Percentiles rank a stretch among this genome's conserved stretches.
Evolutionary conservation across 2,329 filamentous ascomycete genomes (phyloP).

Genomic region (Tolypocladium endophyticum): DNA sequence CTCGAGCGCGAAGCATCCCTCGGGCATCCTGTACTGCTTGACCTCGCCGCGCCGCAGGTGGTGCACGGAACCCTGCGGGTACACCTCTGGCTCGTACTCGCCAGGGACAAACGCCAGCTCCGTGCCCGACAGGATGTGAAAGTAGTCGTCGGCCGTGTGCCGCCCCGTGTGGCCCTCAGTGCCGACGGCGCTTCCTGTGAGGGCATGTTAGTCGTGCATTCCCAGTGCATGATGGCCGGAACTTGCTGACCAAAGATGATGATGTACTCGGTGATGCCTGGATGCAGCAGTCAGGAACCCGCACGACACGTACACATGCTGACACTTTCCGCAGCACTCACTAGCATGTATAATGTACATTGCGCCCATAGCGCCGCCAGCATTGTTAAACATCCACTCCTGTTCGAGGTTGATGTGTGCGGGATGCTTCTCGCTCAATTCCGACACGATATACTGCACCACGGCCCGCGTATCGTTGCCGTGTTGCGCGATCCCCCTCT

Average conservation of each 20-base stretch:
- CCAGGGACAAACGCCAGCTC: conserved; percentile 67
- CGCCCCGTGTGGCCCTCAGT: conserved; percentile 83
- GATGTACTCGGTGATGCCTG: conserved; percentile 74
- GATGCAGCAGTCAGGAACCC: background rate
- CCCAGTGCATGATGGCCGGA: background rate
- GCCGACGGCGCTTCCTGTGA: conserved; percentile 56
- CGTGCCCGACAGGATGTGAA: conserved; percentile 74
- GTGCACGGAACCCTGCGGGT: conserved; percentile 59
- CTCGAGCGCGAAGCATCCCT: conserved; percentile 69
- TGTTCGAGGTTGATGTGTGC: conserved; percentile 57
- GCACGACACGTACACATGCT: background rate
- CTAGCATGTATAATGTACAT: conserved; percentile 88
- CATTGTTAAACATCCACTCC: conserved; percentile 90
- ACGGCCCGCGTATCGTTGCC: conserved; percentile 65
- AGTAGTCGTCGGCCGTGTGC: conserved; percentile 90
- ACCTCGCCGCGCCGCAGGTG: conserved; percentile 60
- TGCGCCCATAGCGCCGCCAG: conserved; percentile 80
- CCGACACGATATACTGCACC: conserved; percentile 58
- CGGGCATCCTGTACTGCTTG: conserved; percentile 78
- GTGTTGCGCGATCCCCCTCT: conserved; percentile 54
- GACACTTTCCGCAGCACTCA: conserved; percentile 27
- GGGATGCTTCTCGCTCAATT: conserved; percentile 44
- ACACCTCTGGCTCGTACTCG: conserved; percentile 57
- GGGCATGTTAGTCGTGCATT: background rate
- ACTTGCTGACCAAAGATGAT: conserved; percentile 60